These are phyloP conservation scores for Botrytis byssoidea DNA, from an alignment of 2,329 filamentous ascomycete genomes.

Conservation along the genomic window DNA sequence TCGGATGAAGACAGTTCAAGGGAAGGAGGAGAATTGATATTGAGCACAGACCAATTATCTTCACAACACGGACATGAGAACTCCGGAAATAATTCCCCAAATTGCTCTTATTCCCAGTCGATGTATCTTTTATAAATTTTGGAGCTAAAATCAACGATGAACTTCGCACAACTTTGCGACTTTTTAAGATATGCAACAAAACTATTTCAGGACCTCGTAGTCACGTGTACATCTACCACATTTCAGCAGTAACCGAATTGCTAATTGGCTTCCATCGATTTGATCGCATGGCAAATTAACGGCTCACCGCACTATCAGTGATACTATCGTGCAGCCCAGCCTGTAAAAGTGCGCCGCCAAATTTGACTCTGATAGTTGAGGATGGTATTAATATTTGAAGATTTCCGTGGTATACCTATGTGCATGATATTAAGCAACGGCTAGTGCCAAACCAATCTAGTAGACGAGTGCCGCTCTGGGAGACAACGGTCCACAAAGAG, in stretches of 20 bases:
- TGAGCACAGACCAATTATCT: neutral
- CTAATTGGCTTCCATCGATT: neutral
- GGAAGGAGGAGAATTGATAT: neutral
- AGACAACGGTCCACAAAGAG: fast-evolving
- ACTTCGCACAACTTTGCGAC: neutral
- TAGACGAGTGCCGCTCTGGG: too few species aligned
- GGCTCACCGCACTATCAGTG: neutral
- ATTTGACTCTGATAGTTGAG: neutral
- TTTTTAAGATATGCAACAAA: conserved; percentile 11
- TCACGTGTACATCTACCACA: neutral
- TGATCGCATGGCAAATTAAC: neutral
- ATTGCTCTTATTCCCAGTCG: neutral
- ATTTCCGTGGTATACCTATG: neutral
- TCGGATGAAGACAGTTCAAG: neutral
- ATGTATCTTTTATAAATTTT: neutral
- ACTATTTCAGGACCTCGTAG: neutral
- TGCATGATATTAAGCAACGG: neutral
- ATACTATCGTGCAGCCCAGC: neutral
- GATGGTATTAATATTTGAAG: neutral
- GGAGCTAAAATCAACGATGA: neutral
- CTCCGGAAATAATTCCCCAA: neutral
- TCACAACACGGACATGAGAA: neutral
- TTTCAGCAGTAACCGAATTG: neutral
- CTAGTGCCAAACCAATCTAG: neutral
- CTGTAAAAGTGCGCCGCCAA: neutral